Evolutionary conservation across 2,329 filamentous ascomycete genomes (phyloP), one percentile per base, ranked within the genome.

Genomic region (Aspergillus carbonarius): DNA sequence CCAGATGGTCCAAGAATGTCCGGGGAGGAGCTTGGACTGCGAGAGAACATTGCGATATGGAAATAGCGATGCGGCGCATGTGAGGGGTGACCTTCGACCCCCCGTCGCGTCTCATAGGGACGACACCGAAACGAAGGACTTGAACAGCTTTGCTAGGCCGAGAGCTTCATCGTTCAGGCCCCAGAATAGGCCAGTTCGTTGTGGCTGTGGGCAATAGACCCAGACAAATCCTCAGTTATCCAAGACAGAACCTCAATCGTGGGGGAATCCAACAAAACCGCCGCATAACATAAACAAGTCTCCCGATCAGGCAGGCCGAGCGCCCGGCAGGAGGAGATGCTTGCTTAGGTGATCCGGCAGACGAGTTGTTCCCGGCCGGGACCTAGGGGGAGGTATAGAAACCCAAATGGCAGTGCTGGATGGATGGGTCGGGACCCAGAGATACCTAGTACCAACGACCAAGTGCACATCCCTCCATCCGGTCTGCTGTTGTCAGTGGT

Each of bases 1-100:
- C 75, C 76, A 60, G 76, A 71, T 48, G 76, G 75, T 25, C 72
- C 76, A 57, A 78, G 70, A 54, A 77, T 69, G 69, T 78, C 76
- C 47, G 76, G 76, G 42, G 76, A 78, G 59, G 76, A 78, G 63
- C 70, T 77, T 53, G 67, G 58, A 60, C 69, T 76, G 64, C 70
- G 72, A 58, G 70, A 70, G 57, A 68, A 69, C 69, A 75, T 73
- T 57, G 63, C 65, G 66, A 65, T 60, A 70, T 69, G 63, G 52
- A 57, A 58, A 34, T 51, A 49, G 57, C 40, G 55, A 39, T 58
- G 56, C 54, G 61, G 58, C 35, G 25, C 54, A 55, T 57, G 59
- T n/a, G 48, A 42, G 51, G 49, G 51, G 47, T 48, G 54, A 53
- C 32, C 47, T 34, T 39, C 40, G 35, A 52, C 37, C 54, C 54